Evolutionary conservation across 208 protist species (phyloP).

Genomic region (Trypanosoma avium): DNA sequence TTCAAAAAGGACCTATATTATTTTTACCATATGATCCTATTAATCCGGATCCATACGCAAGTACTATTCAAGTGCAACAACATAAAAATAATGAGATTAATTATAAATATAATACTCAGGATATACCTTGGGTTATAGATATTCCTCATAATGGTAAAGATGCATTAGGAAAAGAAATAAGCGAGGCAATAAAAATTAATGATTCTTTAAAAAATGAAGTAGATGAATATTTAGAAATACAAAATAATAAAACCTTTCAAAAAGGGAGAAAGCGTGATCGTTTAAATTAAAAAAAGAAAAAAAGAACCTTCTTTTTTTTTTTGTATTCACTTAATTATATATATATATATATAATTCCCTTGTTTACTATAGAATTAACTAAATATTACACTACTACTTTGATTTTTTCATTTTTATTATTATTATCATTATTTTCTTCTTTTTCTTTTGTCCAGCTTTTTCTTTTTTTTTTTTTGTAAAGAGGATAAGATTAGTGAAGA

Average conservation of each 20-base stretch:
- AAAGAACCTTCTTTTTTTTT: too few species aligned
- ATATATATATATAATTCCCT: slow-evolving; percentile 16
- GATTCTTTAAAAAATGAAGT: neutral
- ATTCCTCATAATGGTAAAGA: slow-evolving; percentile 64
- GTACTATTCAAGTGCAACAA: slow-evolving; percentile 39
- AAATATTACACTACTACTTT: neutral
- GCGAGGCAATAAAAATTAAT: slow-evolving; percentile 28
- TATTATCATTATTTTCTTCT: slow-evolving; percentile 8
- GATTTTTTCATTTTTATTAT: neutral
- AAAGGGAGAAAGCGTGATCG: neutral
- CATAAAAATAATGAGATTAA: neutral
- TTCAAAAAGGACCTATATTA: slow-evolving; percentile 13
- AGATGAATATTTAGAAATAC: neutral
- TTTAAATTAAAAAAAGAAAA: too few species aligned
- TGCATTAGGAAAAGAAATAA: slow-evolving; percentile 35
- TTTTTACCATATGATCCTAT: slow-evolving; percentile 71
- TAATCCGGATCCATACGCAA: slow-evolving; percentile 57
- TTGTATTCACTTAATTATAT: too few species aligned
- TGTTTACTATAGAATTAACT: neutral
- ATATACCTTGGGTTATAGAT: slow-evolving; percentile 85
- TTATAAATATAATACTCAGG: slow-evolving; percentile 26
- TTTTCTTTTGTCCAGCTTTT: slow-evolving; percentile 4
- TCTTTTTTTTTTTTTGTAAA: neutral
- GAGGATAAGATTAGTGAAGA: too few species aligned
- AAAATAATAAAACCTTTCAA: neutral